Evolutionary conservation across 371 early-diverging fungal species (phyloP), one percentile per base, ranked within the genome.

Genomic region (Parasitella parasitica): DNA sequence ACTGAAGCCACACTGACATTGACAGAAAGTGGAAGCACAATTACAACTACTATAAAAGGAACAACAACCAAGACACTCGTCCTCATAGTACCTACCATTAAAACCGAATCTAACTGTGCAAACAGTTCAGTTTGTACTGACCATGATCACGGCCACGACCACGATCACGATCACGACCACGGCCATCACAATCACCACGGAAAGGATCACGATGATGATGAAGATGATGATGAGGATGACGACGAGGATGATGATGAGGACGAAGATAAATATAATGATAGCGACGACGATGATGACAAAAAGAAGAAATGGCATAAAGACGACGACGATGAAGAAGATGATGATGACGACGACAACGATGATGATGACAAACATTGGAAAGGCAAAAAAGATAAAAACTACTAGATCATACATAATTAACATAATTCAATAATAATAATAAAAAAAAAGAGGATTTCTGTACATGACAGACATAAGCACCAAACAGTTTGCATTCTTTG

Each of bases 251-350:
- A 20, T 24, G 24, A 46, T 11, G 43, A 20, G 3, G 43, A 43
- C 12, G 24, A 46, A 1, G 43, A 43, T 20, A 22, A 43, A 20
- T 43, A 54, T 13, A 13, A 38, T 4, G 35, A 37, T 6, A 18
- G n/a, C 7, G 26, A 28, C 24, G 46, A 61, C 5, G 54, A 32
- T 16, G 41, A 60, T 39, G 39, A 57, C 15, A 48, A 34, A 12
- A 30, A 61, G 7, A 28, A 71, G 67, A 49, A 70, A 58, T 24
- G 39, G 46, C 34, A 55, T 6, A 49, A 56, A 13, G 70, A 77
- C 43, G 75, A 71, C 41, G 59, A 67, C 16, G 61, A 52, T 4
- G 66, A 74, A 41, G 55, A 69, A 13, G 52, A 57, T 2, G 22
- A 66, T 18, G 50, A 66, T 4, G 24, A 57, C 34, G 57, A 64